These are phyloP conservation scores for Fusarium nygamai DNA, from an alignment of 2,329 filamentous ascomycete genomes.

Conservation along the genomic window DNA sequence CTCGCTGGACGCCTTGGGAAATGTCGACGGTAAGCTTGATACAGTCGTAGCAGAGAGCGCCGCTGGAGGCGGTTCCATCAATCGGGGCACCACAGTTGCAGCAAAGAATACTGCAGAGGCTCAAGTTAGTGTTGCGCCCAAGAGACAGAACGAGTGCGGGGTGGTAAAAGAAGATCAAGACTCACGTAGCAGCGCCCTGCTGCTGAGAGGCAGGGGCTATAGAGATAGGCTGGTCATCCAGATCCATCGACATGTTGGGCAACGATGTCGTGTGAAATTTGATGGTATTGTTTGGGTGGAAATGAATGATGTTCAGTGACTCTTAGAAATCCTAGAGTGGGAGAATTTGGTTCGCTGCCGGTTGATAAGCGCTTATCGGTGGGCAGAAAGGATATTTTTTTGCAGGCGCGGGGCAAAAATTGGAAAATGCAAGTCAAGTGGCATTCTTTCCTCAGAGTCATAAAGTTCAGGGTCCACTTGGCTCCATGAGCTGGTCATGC, in stretches of 20 bases:
- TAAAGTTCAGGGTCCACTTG: slow-evolving; percentile 34
- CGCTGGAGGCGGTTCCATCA: slow-evolving; percentile 85
- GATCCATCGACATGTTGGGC: slow-evolving; percentile 54
- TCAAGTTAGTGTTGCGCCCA: slow-evolving; percentile 26
- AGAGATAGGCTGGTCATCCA: slow-evolving; percentile 55
- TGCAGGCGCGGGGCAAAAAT: slow-evolving; percentile 39
- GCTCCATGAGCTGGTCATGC: slow-evolving; percentile 18
- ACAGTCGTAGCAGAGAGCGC: slow-evolving; percentile 95
- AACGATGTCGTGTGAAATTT: slow-evolving; percentile 25
- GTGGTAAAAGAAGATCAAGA: slow-evolving; percentile 16
- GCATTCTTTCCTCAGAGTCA: slow-evolving; percentile 13
- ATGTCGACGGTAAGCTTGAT: slow-evolving; percentile 95
- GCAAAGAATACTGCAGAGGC: slow-evolving; percentile 75
- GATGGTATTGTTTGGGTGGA: slow-evolving; percentile 28
- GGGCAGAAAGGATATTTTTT: slow-evolving; percentile 34
- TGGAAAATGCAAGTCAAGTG: slow-evolving; percentile 12
- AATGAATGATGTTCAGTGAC: slow-evolving; percentile 35
- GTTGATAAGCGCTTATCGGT: slow-evolving; percentile 52
- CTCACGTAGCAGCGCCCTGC: slow-evolving; percentile 54
- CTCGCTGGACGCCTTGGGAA: slow-evolving; percentile 88
- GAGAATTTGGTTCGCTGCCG: slow-evolving; percentile 52
- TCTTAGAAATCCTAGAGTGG: slow-evolving; percentile 38
- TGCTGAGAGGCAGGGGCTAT: slow-evolving; percentile 47
- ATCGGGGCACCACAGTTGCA: slow-evolving; percentile 98
- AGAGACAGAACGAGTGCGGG: slow-evolving; percentile 22